Percentiles rank a stretch among this genome's conserved stretches.
phyloP scores from a whole-genome alignment of 2,329 filamentous ascomycete species.

The Penicillium sp. region DNA sequence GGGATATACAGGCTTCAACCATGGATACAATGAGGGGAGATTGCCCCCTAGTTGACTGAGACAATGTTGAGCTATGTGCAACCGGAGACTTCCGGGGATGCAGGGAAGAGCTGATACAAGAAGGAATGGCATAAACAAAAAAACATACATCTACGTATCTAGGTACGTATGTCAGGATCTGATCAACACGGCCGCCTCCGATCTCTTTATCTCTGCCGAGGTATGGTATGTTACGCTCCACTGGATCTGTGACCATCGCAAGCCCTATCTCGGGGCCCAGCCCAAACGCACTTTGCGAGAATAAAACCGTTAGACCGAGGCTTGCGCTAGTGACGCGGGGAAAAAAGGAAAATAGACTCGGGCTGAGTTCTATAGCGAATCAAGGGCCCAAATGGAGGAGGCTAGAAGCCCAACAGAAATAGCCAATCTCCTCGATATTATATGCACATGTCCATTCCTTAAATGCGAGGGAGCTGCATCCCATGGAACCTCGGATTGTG shows the following conservation, averaged over 20 bases:
- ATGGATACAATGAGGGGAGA: neutral
- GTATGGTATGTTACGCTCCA: neutral
- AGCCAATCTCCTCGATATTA: neutral
- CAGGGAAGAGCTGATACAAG: too few relatives aligned
- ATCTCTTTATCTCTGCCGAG: neutral
- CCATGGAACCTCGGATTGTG: neutral
- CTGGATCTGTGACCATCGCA: neutral
- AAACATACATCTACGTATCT: neutral
- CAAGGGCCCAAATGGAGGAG: neutral
- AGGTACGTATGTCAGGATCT: neutral
- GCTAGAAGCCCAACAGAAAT: neutral
- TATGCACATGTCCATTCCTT: neutral
- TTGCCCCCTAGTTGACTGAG: neutral
- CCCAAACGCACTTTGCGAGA: neutral
- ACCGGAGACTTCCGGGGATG: constrained; percentile 7
- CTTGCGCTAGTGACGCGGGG: constrained; percentile 15
- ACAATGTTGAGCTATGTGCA: too few relatives aligned
- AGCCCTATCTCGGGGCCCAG: neutral
- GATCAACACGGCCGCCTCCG: constrained; percentile 3
- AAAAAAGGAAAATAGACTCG: constrained; percentile 1
- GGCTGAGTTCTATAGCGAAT: neutral
- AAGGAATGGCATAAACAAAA: too few relatives aligned
- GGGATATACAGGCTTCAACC: neutral
- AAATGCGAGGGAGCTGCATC: neutral
- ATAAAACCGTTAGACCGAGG: constrained; percentile 7